A percentile compares a stretch with the other conserved stretches of the same genome.
phyloP scores from a whole-genome alignment of 2,329 filamentous ascomycete species.

The Remersonia thermophila region DNA sequence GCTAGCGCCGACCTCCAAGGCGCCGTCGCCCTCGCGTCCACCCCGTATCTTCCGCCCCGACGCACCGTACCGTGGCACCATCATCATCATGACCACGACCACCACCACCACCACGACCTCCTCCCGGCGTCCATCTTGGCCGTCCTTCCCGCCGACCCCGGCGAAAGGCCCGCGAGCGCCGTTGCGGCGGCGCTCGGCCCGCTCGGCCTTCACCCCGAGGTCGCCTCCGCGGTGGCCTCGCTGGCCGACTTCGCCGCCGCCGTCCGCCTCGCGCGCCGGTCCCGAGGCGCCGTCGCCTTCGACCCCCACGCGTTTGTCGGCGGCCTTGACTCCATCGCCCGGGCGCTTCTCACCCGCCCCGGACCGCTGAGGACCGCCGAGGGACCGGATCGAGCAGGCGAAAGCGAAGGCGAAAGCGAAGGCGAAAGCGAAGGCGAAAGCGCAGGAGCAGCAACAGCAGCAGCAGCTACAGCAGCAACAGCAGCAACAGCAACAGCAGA shows the following conservation, averaged over 20 bases:
- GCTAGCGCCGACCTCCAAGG: conserved; percentile 26
- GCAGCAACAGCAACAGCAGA: conserved; percentile 7
- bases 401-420: too few relatives aligned
- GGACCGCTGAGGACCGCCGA: conserved; percentile 10
- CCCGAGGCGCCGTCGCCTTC: conserved; percentile 8
- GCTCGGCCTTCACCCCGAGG: conserved; percentile 14
- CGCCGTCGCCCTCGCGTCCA: conserved; percentile 21
- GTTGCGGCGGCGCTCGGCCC: conserved; percentile 16
- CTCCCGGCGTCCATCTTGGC: conserved; percentile 16
- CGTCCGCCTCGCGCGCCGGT: conserved; percentile 14
- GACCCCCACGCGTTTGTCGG: conserved; percentile 23
- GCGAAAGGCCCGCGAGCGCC: conserved; percentile 7
- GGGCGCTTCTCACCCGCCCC: conserved; percentile 20
- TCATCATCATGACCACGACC: too few relatives aligned
- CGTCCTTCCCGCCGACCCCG: conserved; percentile 13
- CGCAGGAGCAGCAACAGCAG: conserved; percentile 18
- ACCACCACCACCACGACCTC: too few relatives aligned
- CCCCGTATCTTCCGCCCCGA: conserved; percentile 19
- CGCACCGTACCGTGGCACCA: neutral
- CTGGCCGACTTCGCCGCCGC: conserved; percentile 19
- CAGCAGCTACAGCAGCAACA: conserved; percentile 8
- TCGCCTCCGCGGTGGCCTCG: conserved; percentile 17
- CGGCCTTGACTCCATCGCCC: conserved; percentile 21
- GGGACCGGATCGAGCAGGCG: too few relatives aligned
- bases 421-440: conserved; percentile 15